Percentiles rank a stretch among this genome's conserved stretches.
Conservation (phyloP, 805 yeast species). For the Cyberlindnera meyerae region DNA sequence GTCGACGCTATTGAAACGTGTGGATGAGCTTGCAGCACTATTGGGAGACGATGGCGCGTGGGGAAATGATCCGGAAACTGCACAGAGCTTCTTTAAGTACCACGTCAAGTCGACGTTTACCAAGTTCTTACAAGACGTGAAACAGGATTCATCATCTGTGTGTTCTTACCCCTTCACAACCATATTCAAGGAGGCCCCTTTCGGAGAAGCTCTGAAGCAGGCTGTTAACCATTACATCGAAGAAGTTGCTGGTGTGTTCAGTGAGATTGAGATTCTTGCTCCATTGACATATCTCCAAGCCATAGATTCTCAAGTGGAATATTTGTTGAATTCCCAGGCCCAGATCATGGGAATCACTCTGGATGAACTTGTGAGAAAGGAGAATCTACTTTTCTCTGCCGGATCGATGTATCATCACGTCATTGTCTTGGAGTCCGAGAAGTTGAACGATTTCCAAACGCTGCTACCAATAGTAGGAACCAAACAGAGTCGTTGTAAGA, state of each 20-base stretch:
- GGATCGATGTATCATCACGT: slow-evolving; percentile 26
- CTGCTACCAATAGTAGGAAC: slow-evolving; percentile 26
- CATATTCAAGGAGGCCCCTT: not conserved
- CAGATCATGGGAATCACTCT: slow-evolving; percentile 28
- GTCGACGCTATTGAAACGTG: slow-evolving; percentile 16
- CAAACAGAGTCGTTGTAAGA: slow-evolving; percentile 10
- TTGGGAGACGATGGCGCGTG: slow-evolving; percentile 32
- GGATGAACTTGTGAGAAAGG: slow-evolving; percentile 15
- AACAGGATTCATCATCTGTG: no score
- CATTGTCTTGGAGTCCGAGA: slow-evolving; percentile 31
- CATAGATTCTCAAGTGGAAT: slow-evolving; percentile 17
- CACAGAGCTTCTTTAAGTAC: slow-evolving; percentile 28
- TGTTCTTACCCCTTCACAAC: no score
- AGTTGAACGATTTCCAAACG: slow-evolving; percentile 29
- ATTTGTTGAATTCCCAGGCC: slow-evolving; percentile 25
- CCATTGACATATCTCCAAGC: slow-evolving; percentile 24
- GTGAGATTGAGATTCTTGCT: slow-evolving; percentile 19
- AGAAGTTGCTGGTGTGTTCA: slow-evolving; percentile 23
- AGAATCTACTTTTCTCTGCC: not conserved
- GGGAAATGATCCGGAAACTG: slow-evolving; percentile 35
- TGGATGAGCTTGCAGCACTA: slow-evolving; percentile 28
- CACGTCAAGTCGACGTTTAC: slow-evolving; percentile 20
- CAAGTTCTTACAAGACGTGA: slow-evolving; percentile 1
- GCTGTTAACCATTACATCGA: slow-evolving; percentile 9
- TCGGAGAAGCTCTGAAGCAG: not conserved